These are phyloP conservation scores for Eucalyptus marginata DNA, from an alignment of 345 rosid species.

Conservation along the genomic window DNA sequence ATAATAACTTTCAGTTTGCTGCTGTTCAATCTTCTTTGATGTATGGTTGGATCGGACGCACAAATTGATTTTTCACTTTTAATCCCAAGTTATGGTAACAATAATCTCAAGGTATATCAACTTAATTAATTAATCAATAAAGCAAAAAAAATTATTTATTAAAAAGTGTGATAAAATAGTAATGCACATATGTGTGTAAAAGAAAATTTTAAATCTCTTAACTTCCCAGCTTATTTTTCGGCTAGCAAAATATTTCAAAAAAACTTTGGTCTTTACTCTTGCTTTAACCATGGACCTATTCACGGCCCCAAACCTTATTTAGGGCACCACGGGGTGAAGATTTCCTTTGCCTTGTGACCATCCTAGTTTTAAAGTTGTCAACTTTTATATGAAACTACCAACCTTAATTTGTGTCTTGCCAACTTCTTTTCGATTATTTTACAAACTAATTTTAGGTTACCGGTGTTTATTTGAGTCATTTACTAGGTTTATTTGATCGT, in stretches of 20 bases:
- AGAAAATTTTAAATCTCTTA: no score
- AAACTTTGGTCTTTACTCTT: background rate
- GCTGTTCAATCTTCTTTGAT: background rate
- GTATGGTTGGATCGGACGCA: background rate
- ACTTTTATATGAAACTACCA: background rate
- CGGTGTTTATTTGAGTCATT: background rate
- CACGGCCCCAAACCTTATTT: background rate
- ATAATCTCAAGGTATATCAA: background rate
- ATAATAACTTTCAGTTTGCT: background rate
- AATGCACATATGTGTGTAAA: no score
- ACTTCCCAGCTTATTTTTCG: no score
- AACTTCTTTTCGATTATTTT: background rate
- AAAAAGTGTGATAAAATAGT: no score
- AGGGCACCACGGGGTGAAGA: background rate
- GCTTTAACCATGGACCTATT: background rate
- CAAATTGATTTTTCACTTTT: background rate
- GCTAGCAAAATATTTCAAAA: no score
- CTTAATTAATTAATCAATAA: background rate
- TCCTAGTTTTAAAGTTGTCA: background rate
- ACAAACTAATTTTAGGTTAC: background rate
- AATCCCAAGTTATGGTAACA: background rate
- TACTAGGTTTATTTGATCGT: background rate
- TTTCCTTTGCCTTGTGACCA: background rate
- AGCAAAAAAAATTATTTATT: fast-evolving
- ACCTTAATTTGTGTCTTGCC: background rate